Conservation (phyloP, 2,329 filamentous ascomycete genomes). For the Monosporascus sp. region DNA sequence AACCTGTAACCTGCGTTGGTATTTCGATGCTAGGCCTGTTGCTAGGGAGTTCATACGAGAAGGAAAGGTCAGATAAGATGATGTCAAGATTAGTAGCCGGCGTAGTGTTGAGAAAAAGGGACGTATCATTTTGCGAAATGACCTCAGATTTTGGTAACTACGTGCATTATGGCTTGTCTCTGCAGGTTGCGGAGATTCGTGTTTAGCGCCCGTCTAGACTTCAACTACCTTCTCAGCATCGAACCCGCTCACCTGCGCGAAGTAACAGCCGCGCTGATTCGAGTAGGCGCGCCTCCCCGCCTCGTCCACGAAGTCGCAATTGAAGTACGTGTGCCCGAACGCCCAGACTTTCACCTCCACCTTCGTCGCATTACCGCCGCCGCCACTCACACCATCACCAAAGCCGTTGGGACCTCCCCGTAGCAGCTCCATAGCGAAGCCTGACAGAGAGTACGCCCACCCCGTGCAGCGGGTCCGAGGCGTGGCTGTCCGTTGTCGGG, state of each 20-base stretch:
- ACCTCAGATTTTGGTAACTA: no score
- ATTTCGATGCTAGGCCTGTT: no score
- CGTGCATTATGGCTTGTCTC: no score
- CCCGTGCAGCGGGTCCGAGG: conserved; percentile 29
- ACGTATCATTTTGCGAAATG: no score
- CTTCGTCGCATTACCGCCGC: no score
- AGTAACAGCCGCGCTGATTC: conserved; percentile 38
- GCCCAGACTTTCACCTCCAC: conserved; percentile 31
- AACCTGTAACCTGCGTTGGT: no score
- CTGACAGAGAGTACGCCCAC: conserved; percentile 21
- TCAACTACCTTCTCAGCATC: not conserved
- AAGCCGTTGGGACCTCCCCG: conserved; percentile 29
- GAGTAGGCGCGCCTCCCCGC: conserved; percentile 28
- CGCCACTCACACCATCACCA: conserved; percentile 19
- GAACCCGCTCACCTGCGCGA: conserved; percentile 5
- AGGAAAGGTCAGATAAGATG: no score
- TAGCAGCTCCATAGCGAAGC: conserved; percentile 36
- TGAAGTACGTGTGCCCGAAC: conserved; percentile 46
- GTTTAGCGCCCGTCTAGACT: not conserved
- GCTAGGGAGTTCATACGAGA: no score
- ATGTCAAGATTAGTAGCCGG: no score
- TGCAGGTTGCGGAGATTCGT: no score
- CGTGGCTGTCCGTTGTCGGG: conserved; percentile 29
- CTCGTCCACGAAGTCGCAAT: conserved; percentile 33
- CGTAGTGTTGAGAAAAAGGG: no score